These are phyloP conservation scores for Paraphaeosphaeria sporulosa DNA, from an alignment of 2,329 filamentous ascomycete genomes.

Conservation along the genomic window DNA sequence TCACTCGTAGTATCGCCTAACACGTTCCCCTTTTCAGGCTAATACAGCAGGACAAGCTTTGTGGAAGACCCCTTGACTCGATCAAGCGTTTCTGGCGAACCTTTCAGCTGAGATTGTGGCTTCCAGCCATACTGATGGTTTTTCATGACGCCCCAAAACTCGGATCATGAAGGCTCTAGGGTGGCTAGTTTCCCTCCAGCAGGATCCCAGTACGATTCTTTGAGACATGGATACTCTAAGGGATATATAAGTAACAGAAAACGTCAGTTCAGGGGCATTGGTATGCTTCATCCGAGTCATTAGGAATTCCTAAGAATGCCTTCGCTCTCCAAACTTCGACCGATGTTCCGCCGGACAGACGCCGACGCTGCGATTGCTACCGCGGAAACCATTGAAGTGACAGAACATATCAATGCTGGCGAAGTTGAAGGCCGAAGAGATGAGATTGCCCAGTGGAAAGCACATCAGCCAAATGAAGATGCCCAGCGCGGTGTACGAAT, in stretches of 20 bases:
- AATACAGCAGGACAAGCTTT: slow-evolving; percentile 1
- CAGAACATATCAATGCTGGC: background rate
- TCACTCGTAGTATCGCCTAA: slow-evolving; percentile 3
- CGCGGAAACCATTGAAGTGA: slow-evolving; percentile 1
- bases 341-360: slow-evolving; percentile 1
- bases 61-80: background rate
- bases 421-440: background rate
- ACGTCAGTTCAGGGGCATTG: background rate
- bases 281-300: background rate
- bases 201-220: too few species aligned
- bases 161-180: background rate
- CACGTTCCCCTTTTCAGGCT: background rate
- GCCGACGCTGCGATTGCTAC: background rate
- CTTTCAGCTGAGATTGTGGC: background rate
- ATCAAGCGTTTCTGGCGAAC: slow-evolving; percentile 2
- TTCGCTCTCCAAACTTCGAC: slow-evolving; percentile 5
- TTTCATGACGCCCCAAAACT: slow-evolving; percentile 1
- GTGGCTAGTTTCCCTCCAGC: too few species aligned
- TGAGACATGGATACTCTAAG: background rate
- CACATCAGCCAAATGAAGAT: slow-evolving; percentile 21
- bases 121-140: background rate
- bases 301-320: background rate
- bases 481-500: slow-evolving; percentile 50
- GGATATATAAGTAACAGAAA: background rate
- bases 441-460: slow-evolving; percentile 6